Evolutionary conservation across 164 flowering plant species (phyloP).

Genomic region (Warburgia ugandensis): DNA sequence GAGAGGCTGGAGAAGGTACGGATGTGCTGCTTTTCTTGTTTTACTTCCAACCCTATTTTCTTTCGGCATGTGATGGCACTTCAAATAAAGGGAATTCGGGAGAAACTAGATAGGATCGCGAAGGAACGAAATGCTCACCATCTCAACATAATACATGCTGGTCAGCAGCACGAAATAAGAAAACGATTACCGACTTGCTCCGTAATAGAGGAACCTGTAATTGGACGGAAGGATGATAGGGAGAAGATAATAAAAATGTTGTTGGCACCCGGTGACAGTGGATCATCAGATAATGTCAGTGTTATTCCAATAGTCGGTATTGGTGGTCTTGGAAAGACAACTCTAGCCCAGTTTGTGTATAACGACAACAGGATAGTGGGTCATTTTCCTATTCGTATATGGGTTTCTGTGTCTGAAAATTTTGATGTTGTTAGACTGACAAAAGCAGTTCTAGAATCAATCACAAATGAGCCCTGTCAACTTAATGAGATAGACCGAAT

Average conservation of each 20-base stretch:
- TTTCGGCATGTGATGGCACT: constrained; percentile 1
- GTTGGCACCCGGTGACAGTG: background rate
- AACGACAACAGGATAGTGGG: background rate
- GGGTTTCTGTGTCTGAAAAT: constrained; percentile 6
- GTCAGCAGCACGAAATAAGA: too few species aligned
- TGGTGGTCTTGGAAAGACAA: constrained; percentile 13
- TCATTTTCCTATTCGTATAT: constrained; percentile 1
- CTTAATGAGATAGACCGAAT: background rate
- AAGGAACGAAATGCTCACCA: background rate
- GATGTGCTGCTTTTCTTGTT: background rate
- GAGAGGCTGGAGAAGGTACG: background rate
- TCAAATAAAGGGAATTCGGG: background rate
- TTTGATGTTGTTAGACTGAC: constrained; percentile 1
- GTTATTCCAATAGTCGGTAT: constrained; percentile 9
- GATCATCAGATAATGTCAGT: background rate
- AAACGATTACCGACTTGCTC: background rate
- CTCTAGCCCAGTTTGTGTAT: constrained; percentile 12
- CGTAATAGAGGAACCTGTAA: background rate
- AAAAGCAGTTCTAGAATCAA: background rate
- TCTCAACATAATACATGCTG: background rate
- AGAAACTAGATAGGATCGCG: constrained; percentile 4
- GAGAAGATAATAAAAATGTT: background rate
- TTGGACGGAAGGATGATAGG: constrained; percentile 7
- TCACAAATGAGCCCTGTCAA: background rate
- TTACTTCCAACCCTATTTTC: background rate